Percentiles rank a stretch among this genome's conserved stretches.
Evolutionary conservation across 768 basidiomycete genomes (phyloP).

Genomic region (Gymnopilus dilepis): DNA sequence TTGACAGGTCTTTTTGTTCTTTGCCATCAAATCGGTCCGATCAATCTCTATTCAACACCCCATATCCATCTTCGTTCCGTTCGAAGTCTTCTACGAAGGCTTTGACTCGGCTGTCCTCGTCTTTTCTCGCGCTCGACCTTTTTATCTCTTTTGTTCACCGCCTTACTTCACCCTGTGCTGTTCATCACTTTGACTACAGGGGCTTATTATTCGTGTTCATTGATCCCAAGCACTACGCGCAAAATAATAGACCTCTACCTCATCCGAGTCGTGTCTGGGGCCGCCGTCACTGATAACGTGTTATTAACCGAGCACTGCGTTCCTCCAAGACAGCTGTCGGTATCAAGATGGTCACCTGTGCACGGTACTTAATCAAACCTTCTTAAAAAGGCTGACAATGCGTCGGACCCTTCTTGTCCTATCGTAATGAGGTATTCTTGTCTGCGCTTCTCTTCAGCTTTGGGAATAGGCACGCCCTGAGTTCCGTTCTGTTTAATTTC

Average conservation of each 20-base stretch:
- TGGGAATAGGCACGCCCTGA: background rate
- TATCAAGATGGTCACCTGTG: background rate
- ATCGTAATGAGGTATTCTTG: background rate
- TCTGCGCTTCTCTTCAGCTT: background rate
- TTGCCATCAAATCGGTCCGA: conserved; percentile 18
- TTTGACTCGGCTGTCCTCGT: background rate
- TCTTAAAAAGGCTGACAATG: background rate
- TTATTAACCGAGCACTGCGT: background rate
- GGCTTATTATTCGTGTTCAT: conserved; percentile 1
- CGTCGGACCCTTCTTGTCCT: background rate
- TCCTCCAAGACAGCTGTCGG: background rate
- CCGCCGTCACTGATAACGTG: background rate
- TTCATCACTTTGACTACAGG: background rate
- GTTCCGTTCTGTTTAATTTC: background rate
- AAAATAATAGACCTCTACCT: background rate
- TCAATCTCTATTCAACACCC: conserved; percentile 13
- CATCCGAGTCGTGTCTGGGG: background rate
- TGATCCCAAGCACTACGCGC: background rate
- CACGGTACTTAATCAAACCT: background rate
- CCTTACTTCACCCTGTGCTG: background rate
- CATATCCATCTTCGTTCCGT: conserved; percentile 6
- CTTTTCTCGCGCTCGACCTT: background rate
- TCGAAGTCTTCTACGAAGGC: conserved; percentile 2
- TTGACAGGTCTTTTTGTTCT: conserved; percentile 31
- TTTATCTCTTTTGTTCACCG: background rate